Base-by-base conservation (phyloP, 2,329 filamentous ascomycete species). In the Clarireedia paspali region DNA sequence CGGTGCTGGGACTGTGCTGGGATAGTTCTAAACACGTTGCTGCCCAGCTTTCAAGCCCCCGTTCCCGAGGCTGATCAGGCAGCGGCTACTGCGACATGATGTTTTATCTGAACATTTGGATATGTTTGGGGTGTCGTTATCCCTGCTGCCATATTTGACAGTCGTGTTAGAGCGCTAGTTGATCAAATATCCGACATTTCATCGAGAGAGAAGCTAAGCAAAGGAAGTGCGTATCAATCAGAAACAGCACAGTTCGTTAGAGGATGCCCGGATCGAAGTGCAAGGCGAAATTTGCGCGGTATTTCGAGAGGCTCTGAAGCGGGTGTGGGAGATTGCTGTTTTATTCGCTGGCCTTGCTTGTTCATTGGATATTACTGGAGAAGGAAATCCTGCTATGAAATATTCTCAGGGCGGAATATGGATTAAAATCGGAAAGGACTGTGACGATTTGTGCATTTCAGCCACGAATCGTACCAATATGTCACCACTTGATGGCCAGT, bases 101-200 rank as follows among this genome's bases (percentile, higher is more conserved):
- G 69, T 0, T 81, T 80, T 57, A 63, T 77, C 55, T 72, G 77
- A 39, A 72, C 66, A 53, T 73, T 80, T 38, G 78, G 77, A 3
- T 63, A 69, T 20, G 72, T 74, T 3, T 74, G 77, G 65, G 77
- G 75, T 7, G 70, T 75, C 1, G 68, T 74, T 0, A 72, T 80
- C 23, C 59, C 57, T 24, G 46, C 45, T 4, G 58, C 47, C 7
- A 40, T 61, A 5, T 57, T 57, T 34, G 49, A 57, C 50, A 40
- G 45, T 39, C 42, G 51, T 14, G 30, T 46, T 39, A 30, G 17
- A 15, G 44, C 23, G 44, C 24, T 46, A 23, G 15, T 6, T 12
- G 23, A 15, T 17, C 44, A 23, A 14, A 46, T 46, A 46, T 46
- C 44, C 24, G 20, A 46, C 24, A 6, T 12, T 5, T 7, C 17